These are phyloP conservation scores for Coriolopsis trogii DNA, from an alignment of 1,284 basidiomycete species.

Conservation along the genomic window DNA sequence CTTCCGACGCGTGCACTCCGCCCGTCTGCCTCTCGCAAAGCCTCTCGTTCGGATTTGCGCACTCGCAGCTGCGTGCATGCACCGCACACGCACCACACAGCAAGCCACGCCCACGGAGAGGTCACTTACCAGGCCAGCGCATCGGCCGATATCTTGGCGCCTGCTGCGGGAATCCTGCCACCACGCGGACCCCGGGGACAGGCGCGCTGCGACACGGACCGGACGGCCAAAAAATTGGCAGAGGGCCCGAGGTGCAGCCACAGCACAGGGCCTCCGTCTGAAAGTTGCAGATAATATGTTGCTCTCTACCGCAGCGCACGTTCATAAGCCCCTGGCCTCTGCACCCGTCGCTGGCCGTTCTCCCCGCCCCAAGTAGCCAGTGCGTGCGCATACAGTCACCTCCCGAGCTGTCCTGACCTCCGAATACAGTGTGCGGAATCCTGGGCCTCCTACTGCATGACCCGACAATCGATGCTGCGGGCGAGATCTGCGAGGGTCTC, in stretches of 20 bases:
- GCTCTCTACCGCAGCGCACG: constrained; percentile 14
- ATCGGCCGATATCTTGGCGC: constrained; percentile 19
- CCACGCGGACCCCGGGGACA: constrained; percentile 16
- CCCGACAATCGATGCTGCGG: constrained; percentile 72
- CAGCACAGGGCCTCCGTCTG: constrained; percentile 2
- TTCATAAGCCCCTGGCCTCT: constrained; percentile 4
- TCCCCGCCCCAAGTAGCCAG: constrained; percentile 11
- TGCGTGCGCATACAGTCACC: not conserved
- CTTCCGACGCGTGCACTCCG: constrained; percentile 51
- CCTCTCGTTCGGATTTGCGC: not conserved
- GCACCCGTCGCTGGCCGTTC: constrained; percentile 7
- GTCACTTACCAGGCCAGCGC: not conserved
- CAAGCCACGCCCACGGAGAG: not conserved
- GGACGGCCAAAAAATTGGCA: constrained; percentile 18
- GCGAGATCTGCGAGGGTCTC: constrained; percentile 90
- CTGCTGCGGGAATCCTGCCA: constrained; percentile 8
- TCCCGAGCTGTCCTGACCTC: constrained; percentile 5
- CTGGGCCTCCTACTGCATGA: constrained; percentile 85
- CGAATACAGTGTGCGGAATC: constrained; percentile 80
- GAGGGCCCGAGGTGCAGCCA: not conserved
- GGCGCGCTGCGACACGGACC: constrained; percentile 11
- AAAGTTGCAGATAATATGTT: constrained; percentile 19
- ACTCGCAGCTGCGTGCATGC: not conserved
- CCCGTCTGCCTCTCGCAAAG: not conserved
- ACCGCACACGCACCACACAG: not conserved